A percentile compares a stretch with the other conserved stretches of the same genome.
Evolutionary conservation across 495 filamentous ascomycete species (phyloP).

Genomic region (Aspergillus sclerotiicarbonarius): DNA sequence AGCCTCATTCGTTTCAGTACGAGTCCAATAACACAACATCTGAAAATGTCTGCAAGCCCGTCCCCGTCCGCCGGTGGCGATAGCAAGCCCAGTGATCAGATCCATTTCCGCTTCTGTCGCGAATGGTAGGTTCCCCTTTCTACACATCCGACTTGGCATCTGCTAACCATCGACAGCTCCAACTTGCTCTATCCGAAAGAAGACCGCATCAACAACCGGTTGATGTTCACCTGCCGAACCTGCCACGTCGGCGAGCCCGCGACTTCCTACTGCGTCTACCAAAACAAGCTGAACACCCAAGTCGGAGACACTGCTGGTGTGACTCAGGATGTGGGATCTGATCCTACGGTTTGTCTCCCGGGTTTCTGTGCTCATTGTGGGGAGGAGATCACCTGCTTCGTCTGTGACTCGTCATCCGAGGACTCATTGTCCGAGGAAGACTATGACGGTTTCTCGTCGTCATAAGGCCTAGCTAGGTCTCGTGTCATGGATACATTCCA

Average conservation of each 20-base stretch:
- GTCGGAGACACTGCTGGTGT: constrained; percentile 95
- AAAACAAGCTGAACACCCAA: constrained; percentile 83
- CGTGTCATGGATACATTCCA: constrained; percentile 11
- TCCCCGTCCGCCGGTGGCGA: constrained; percentile 55
- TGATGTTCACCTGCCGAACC: constrained; percentile 82
- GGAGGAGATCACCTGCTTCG: constrained; percentile 46
- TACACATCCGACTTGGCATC: constrained; percentile 6
- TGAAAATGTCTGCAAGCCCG: constrained; percentile 60
- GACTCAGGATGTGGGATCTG: constrained; percentile 90
- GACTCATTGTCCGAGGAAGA: constrained; percentile 18
- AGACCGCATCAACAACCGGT: constrained; percentile 61
- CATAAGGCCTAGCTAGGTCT: constrained; percentile 6
- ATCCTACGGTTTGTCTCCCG: constrained; percentile 89
- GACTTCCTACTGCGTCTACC: constrained; percentile 82
- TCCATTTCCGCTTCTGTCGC: constrained; percentile 94
- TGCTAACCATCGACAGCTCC: constrained; percentile 52
- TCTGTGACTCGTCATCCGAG: constrained; percentile 36
- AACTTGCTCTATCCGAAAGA: constrained; percentile 99
- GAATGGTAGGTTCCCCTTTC: constrained; percentile 65
- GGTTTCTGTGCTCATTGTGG: constrained; percentile 55
- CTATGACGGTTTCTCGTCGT: constrained; percentile 11
- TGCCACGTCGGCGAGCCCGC: constrained; percentile 87
- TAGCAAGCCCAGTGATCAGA: constrained; percentile 65
- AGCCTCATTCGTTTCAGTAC: not conserved
- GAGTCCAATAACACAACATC: not conserved